Evolutionary conservation across 257 asterid genomes (phyloP).

Genomic region (Craterostigma plantagineum): DNA sequence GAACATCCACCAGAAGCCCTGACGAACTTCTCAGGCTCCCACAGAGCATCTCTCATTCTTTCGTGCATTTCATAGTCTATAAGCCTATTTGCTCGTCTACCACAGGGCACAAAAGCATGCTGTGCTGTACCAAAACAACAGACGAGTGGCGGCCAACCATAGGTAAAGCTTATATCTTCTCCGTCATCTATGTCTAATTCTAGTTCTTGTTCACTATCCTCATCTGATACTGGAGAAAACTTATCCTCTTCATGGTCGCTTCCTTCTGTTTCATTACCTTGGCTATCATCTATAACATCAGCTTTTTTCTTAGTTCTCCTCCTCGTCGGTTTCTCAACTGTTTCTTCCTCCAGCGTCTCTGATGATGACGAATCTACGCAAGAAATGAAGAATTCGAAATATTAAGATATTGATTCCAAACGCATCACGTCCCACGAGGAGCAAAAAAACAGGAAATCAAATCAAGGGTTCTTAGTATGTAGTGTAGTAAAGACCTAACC

Average conservation of each 20-base stretch:
- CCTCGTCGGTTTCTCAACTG: constrained; percentile 30
- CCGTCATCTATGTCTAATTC: constrained; percentile 45
- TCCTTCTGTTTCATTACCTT: constrained; percentile 22
- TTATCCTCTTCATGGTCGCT: constrained; percentile 32
- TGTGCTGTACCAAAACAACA: constrained; percentile 91
- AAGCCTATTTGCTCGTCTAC: constrained; percentile 67
- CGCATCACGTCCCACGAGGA: too few species aligned
- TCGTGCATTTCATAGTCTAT: constrained; percentile 66
- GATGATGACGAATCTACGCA: constrained; percentile 30
- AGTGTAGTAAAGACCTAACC: constrained; percentile 20
- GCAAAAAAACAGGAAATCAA: too few species aligned
- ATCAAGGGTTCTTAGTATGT: not conserved
- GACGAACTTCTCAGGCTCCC: constrained; percentile 70
- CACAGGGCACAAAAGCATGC: constrained; percentile 69
- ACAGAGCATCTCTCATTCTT: constrained; percentile 39
- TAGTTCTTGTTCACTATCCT: constrained; percentile 28
- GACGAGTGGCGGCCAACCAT: constrained; percentile 92
- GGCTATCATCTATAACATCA: constrained; percentile 17
- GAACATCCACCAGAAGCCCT: constrained; percentile 83
- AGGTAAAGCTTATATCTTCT: constrained; percentile 75
- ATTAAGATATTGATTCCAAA: not conserved
- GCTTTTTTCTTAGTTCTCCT: constrained; percentile 42
- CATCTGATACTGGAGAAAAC: constrained; percentile 19
- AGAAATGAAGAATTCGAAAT: not conserved
- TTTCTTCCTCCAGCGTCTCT: constrained; percentile 24